Percentiles rank a stretch among this genome's conserved stretches.
phyloP scores from a whole-genome alignment of 2,329 filamentous ascomycete genomes.

The Colletotrichum gloeosporioides region DNA sequence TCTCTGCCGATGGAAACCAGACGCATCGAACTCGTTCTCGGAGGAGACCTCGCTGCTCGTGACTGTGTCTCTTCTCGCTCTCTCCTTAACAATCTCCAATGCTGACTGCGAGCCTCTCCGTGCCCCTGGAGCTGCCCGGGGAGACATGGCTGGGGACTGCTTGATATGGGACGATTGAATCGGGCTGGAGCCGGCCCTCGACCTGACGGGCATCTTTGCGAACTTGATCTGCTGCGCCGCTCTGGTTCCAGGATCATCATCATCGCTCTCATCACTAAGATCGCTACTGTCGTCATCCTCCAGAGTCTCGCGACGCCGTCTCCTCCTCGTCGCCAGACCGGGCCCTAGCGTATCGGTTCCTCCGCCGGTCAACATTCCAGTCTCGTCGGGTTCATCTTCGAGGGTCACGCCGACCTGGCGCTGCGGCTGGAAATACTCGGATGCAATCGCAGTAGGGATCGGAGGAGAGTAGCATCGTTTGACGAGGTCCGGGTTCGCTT shows the following conservation, averaged over 20 bases:
- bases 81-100: constrained; percentile 72
- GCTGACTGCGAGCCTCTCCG: constrained; percentile 75
- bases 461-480: constrained; percentile 87
- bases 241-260: constrained; percentile 68
- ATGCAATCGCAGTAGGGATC: constrained; percentile 81
- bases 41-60: constrained; percentile 86
- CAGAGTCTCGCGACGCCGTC: constrained; percentile 73
- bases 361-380: constrained; percentile 73
- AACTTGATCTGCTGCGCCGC: constrained; percentile 93
- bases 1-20: constrained; percentile 67
- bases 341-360: constrained; percentile 73
- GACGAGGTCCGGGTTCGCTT: constrained; percentile 73
- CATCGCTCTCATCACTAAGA: constrained; percentile 83
- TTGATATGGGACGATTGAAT: constrained; percentile 70
- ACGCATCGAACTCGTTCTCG: constrained; percentile 77
- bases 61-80: constrained; percentile 75
- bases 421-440: constrained; percentile 82
- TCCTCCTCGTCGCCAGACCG: constrained; percentile 69
- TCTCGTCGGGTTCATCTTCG: constrained; percentile 75
- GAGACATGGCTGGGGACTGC: constrained; percentile 56
- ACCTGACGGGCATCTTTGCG: constrained; percentile 89
- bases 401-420: constrained; percentile 67
- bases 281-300: constrained; percentile 89
- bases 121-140: constrained; percentile 47
- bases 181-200: constrained; percentile 87